Evolutionary conservation across 1,284 basidiomycete genomes (phyloP), one percentile per base, ranked within the genome.

Genomic region (Cystobasidiaceae sp.): DNA sequence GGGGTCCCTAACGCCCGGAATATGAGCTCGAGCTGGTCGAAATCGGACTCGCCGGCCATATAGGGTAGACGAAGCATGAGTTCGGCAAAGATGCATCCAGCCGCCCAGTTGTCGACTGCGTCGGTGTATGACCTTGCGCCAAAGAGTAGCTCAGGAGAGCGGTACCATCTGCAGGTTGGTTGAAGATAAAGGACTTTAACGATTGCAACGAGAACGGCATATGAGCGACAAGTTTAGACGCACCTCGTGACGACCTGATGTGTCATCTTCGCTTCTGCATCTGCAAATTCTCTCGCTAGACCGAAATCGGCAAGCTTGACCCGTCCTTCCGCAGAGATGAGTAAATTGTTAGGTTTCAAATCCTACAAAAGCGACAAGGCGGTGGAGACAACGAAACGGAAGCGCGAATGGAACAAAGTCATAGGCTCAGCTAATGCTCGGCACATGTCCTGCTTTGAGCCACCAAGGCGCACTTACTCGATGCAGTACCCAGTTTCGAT

Each of bases 281-380:
- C 92, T 34, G 88, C 88, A 76, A 89, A 94, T 78, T 98, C 96
- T 69, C 96, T 82, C 25, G 96, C 96, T 7, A 99, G 84, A 84
- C 96, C 96, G 76, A 99, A 99, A 85, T 99, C 96, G 25, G 96
- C 96, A 68, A 99, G 85, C 78, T 98, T 99, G 69, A 98, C 86
- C 64, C 91, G 86, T 0, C 96, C 96, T 54, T 89, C 83, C 0
- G 88, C 85, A 0, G 91, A 85, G 63, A 98, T 90, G 71, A 99
- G 85, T 80, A 99, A 83, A 79, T 99, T 99, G 80, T 97, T 98
- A 3, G 96, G 94, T 77, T 99, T 98, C 72, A 99, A 78, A 82
- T 99, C 96, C 92, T 96, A 74, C 19, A 44, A n/a, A 27, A 30
- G 39, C 6, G 4, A 45, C 13, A 19, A 13, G 28, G 19, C 1